phyloP scores from a whole-genome alignment of 2,329 filamentous ascomycete species.

The Verticillium albo-atrum region DNA sequence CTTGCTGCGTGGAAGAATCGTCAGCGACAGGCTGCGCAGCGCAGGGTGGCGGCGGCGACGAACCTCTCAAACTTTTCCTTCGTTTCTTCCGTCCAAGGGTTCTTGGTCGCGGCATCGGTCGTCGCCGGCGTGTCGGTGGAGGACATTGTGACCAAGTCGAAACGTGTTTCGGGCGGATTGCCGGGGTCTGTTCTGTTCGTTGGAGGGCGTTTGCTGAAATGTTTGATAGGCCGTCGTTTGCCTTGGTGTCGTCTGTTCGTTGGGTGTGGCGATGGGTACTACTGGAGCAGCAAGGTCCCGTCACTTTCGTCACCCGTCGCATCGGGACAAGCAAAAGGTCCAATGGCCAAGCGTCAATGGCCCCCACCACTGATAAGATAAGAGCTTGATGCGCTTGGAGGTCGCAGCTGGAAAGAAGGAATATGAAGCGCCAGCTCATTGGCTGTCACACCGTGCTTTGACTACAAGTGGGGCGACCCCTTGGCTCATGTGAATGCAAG shows the following conservation, averaged over 20 bases:
- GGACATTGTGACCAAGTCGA: neutral
- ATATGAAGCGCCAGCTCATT: too few relatives aligned
- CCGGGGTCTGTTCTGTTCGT: neutral
- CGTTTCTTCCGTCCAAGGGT: conserved; percentile 55
- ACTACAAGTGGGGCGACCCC: too few relatives aligned
- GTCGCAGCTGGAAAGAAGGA: too few relatives aligned
- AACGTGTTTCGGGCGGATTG: neutral
- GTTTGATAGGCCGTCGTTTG: neutral
- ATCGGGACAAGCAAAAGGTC: neutral
- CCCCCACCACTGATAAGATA: neutral
- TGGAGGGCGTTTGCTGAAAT: neutral
- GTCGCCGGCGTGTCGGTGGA: neutral
- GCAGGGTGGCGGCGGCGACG: neutral
- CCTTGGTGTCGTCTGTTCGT: neutral
- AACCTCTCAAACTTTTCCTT: conserved; percentile 63
- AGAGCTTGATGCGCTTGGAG: neutral
- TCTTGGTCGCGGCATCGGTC: neutral
- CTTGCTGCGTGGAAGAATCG: conserved; percentile 56
- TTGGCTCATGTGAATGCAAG: too few relatives aligned
- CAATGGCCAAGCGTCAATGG: neutral
- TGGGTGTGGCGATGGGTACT: neutral
- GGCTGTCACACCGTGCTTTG: too few relatives aligned
- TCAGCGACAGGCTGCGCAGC: neutral
- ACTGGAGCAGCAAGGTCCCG: neutral
- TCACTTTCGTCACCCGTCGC: neutral